Evolutionary conservation across 1,284 basidiomycete genomes (phyloP).

Genomic region (Ganoderma lingzhi): DNA sequence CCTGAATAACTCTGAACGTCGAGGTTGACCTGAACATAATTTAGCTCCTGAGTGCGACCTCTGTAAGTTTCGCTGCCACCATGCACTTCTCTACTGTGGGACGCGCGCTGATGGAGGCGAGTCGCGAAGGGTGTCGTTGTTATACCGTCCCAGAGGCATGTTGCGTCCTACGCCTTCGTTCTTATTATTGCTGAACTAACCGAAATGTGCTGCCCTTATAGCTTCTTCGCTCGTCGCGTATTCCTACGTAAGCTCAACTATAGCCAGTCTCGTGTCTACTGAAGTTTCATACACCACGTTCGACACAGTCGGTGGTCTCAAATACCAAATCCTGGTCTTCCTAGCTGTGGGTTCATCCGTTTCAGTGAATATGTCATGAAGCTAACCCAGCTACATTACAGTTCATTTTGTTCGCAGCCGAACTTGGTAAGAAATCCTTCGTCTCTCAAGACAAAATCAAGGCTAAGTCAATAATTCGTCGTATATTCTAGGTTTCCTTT

Average conservation of each 20-base stretch:
- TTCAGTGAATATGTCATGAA: not conserved
- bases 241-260: constrained; percentile 11
- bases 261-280: not conserved
- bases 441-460: no score
- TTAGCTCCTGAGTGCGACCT: not conserved
- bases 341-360: constrained; percentile 1
- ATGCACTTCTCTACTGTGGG: not conserved
- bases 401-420: not conserved
- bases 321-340: not conserved
- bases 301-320: not conserved
- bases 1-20: no score
- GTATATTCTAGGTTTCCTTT: not conserved
- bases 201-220: not conserved
- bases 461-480: not conserved
- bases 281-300: not conserved
- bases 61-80: not conserved
- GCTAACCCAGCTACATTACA: not conserved
- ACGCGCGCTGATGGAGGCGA: not conserved
- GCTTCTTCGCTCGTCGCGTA: constrained; percentile 22
- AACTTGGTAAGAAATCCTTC: not conserved
- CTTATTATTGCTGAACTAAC: not conserved
- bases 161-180: not conserved
- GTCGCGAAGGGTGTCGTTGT: not conserved
- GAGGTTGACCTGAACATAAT: not conserved
- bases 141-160: not conserved